These are phyloP conservation scores for Collariella sp. DNA, from an alignment of 495 filamentous ascomycete genomes.

Conservation along the genomic window DNA sequence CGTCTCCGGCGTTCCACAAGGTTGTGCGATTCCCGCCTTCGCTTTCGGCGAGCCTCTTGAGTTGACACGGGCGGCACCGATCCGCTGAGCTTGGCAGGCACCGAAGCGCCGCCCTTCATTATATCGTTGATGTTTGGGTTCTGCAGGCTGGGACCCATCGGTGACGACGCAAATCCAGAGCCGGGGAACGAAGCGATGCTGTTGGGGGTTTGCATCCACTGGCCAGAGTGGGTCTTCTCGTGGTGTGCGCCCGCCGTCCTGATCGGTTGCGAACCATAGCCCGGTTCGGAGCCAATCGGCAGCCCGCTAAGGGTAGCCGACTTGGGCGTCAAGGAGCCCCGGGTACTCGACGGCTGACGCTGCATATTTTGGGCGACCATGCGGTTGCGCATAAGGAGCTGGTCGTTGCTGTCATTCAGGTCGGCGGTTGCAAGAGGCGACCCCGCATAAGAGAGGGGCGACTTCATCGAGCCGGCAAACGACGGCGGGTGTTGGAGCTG, in stretches of 20 bases:
- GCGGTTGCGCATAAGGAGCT: constrained; percentile 45
- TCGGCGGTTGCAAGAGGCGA: constrained; percentile 47
- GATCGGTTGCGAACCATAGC: constrained; percentile 67
- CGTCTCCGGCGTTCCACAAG: constrained; percentile 87
- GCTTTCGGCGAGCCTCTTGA: constrained; percentile 86
- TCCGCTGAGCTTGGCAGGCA: constrained; percentile 45
- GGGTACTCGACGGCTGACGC: constrained; percentile 57
- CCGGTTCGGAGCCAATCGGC: constrained; percentile 29
- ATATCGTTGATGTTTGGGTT: constrained; percentile 43
- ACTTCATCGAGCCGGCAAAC: constrained; percentile 44
- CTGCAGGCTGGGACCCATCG: constrained; percentile 39
- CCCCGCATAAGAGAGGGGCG: constrained; percentile 42
- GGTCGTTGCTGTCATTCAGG: constrained; percentile 48
- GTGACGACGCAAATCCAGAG: constrained; percentile 69
- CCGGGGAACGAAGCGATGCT: constrained; percentile 72
- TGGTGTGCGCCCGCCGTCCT: constrained; percentile 56
- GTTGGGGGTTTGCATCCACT: constrained; percentile 69
- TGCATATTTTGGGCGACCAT: constrained; percentile 47
- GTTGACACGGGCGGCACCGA: constrained; percentile 48
- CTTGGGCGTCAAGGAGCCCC: constrained; percentile 76
- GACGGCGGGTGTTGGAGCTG: constrained; percentile 50
- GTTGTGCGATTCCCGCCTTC: constrained; percentile 90
- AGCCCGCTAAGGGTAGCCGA: constrained; percentile 40
- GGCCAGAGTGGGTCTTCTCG: constrained; percentile 71
- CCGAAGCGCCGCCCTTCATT: constrained; percentile 46